phyloP scores from a whole-genome alignment of 2,329 filamentous ascomycete species.

The Chrysosporium keratinophilum region DNA sequence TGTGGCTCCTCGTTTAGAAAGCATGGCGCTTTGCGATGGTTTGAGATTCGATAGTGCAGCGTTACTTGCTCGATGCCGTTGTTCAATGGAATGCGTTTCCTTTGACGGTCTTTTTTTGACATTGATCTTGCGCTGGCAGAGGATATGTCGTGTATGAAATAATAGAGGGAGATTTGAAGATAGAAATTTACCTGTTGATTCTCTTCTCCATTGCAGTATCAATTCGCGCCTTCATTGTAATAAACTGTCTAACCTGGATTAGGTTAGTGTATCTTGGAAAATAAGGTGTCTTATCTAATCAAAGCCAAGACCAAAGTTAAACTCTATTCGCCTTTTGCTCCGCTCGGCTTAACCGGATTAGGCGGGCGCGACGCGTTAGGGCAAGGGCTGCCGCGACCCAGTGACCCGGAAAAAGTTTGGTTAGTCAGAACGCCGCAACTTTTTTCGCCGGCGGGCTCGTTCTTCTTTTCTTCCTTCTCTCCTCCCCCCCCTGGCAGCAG shows the following conservation, averaged over 20 bases:
- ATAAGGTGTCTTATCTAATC: not conserved
- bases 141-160: too few relatives aligned
- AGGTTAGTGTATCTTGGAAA: not conserved
- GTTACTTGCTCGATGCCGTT: too few relatives aligned
- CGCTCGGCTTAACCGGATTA: not conserved
- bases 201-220: too few relatives aligned
- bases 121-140: too few relatives aligned
- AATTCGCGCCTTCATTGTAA: too few relatives aligned
- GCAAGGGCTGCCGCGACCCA: constrained; percentile 6
- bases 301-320: not conserved
- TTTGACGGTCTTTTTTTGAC: too few relatives aligned
- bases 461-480: constrained; percentile 7
- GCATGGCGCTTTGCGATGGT: not conserved
- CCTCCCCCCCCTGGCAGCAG: constrained; percentile 12
- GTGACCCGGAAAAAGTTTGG: not conserved
- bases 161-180: too few relatives aligned
- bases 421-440: not conserved
- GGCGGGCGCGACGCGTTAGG: not conserved
- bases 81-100: too few relatives aligned
- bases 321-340: not conserved
- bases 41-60: not conserved
- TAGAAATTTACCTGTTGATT: too few relatives aligned
- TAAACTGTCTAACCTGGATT: too few relatives aligned
- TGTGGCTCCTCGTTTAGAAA: too few relatives aligned
- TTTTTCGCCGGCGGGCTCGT: constrained; percentile 1